phyloP scores from a whole-genome alignment of 2,329 filamentous ascomycete species.

The Biscogniauxia marginata region DNA sequence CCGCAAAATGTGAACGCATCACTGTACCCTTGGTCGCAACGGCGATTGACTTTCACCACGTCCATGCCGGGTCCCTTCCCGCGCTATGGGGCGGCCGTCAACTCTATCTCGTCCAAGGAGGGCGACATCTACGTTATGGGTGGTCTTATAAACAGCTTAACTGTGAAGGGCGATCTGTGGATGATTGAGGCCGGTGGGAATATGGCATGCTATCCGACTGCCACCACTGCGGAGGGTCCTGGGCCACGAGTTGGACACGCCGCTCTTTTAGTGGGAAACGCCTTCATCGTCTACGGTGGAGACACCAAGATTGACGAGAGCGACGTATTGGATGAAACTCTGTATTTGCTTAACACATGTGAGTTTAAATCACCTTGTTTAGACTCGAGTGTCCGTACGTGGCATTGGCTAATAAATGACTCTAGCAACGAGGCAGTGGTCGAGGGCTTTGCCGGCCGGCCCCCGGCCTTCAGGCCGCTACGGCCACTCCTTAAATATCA shows the following conservation, averaged over 20 bases:
- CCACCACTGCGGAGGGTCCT: constrained; percentile 89
- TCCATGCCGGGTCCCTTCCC: constrained; percentile 86
- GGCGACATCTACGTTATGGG: constrained; percentile 98
- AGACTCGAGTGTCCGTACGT: neutral
- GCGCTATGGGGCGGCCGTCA: constrained; percentile 94
- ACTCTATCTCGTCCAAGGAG: constrained; percentile 88
- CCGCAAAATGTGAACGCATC: constrained; percentile 65
- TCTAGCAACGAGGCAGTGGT: constrained; percentile 95
- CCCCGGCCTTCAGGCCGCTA: constrained; percentile 87
- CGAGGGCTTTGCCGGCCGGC: constrained; percentile 83
- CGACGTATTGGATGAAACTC: constrained; percentile 87
- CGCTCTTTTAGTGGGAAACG: constrained; percentile 92
- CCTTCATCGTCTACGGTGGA: constrained; percentile 97
- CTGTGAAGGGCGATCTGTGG: constrained; percentile 96
- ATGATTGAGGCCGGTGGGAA: constrained; percentile 89
- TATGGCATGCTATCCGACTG: constrained; percentile 87
- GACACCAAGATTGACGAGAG: constrained; percentile 96
- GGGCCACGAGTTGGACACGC: constrained; percentile 93
- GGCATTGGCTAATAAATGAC: constrained; percentile 4
- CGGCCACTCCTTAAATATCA: constrained; percentile 92
- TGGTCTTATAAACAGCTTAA: constrained; percentile 89
- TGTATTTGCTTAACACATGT: constrained; percentile 98
- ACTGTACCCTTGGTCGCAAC: constrained; percentile 94
- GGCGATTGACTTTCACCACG: constrained; percentile 80
- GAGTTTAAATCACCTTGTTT: constrained; percentile 42